A percentile compares a stretch with the other conserved stretches of the same genome.
These are phyloP conservation scores for Amanita pseudoporphyria DNA, from an alignment of 768 basidiomycete species.

Conservation along the genomic window DNA sequence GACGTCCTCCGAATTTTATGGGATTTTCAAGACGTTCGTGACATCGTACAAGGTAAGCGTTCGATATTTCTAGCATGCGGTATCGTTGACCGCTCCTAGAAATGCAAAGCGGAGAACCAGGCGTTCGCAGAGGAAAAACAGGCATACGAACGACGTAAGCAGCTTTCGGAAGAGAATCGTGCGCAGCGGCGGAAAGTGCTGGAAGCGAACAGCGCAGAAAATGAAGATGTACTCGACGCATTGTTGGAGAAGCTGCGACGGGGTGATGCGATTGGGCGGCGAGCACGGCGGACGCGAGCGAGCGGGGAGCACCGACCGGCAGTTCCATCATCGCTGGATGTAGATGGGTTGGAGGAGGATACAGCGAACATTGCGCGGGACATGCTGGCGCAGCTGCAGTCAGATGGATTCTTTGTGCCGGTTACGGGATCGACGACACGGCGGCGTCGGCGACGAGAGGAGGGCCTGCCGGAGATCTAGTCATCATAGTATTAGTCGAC, in stretches of 20 bases:
- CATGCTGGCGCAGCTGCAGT: slow-evolving; percentile 68
- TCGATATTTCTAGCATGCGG: not conserved
- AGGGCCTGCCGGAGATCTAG: not conserved
- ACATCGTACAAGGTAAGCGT: slow-evolving; percentile 75
- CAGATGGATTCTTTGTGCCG: slow-evolving; percentile 53
- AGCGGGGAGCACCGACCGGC: slow-evolving; percentile 25
- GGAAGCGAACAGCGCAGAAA: slow-evolving; percentile 32
- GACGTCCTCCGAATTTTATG: slow-evolving; percentile 89
- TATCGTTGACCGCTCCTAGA: slow-evolving; percentile 26
- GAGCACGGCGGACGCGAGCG: slow-evolving; percentile 39
- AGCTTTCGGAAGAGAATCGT: slow-evolving; percentile 54
- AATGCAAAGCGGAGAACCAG: slow-evolving; percentile 80
- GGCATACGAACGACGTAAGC: slow-evolving; percentile 60
- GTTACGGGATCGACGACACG: slow-evolving; percentile 26
- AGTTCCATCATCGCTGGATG: slow-evolving; percentile 23
- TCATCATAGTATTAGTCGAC: too few species aligned
- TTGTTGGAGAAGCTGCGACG: slow-evolving; percentile 63
- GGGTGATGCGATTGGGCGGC: slow-evolving; percentile 55
- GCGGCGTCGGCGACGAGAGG: not conserved
- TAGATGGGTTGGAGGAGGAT: slow-evolving; percentile 29
- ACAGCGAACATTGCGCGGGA: slow-evolving; percentile 56
- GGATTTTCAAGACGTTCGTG: slow-evolving; percentile 93
- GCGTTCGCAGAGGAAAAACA: slow-evolving; percentile 60
- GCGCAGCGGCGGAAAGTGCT: slow-evolving; percentile 41
- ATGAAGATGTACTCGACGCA: slow-evolving; percentile 60